phyloP scores from a whole-genome alignment of 495 filamentous ascomycete species.

The Evernia prunastri region DNA sequence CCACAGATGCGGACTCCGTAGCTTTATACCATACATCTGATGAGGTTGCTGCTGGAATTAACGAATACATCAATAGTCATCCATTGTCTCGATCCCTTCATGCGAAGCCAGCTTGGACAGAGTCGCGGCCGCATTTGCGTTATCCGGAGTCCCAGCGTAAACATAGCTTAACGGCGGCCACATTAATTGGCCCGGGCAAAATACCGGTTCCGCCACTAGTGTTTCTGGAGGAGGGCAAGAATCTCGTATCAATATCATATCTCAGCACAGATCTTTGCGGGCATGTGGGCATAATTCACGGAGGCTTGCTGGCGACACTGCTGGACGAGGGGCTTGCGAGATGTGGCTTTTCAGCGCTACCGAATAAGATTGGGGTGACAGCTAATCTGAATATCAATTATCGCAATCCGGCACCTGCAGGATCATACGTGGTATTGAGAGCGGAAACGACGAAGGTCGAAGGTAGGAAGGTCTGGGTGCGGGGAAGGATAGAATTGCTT shows the following conservation, averaged over 20 bases:
- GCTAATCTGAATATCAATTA: slow-evolving; percentile 91
- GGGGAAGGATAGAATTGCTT: slow-evolving; percentile 82
- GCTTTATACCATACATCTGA: slow-evolving; percentile 58
- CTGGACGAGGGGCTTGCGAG: slow-evolving; percentile 86
- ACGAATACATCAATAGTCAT: slow-evolving; percentile 68
- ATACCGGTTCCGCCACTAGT: slow-evolving; percentile 77
- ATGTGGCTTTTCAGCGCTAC: slow-evolving; percentile 85
- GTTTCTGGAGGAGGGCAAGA: slow-evolving; percentile 68
- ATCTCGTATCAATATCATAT: slow-evolving; percentile 67
- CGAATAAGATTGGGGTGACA: slow-evolving; percentile 83
- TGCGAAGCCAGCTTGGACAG: slow-evolving; percentile 57
- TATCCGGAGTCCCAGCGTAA: slow-evolving; percentile 59
- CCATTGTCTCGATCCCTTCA: slow-evolving; percentile 64
- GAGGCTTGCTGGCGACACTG: slow-evolving; percentile 83
- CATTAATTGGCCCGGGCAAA: slow-evolving; percentile 64
- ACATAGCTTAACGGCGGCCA: slow-evolving; percentile 78
- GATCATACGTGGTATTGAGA: slow-evolving; percentile 68
- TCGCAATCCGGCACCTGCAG: slow-evolving; percentile 66
- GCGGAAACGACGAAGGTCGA: slow-evolving; percentile 83
- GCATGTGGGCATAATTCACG: slow-evolving; percentile 87
- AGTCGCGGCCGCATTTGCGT: slow-evolving; percentile 81
- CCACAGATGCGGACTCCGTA: slow-evolving; percentile 68
- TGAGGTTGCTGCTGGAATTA: slow-evolving; percentile 53
- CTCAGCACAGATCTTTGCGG: slow-evolving; percentile 80
- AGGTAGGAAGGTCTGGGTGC: slow-evolving; percentile 94